A percentile compares a stretch with the other conserved stretches of the same genome.
phyloP scores from a whole-genome alignment of 2,329 filamentous ascomycete species.

The Penicillium corylophilum region DNA sequence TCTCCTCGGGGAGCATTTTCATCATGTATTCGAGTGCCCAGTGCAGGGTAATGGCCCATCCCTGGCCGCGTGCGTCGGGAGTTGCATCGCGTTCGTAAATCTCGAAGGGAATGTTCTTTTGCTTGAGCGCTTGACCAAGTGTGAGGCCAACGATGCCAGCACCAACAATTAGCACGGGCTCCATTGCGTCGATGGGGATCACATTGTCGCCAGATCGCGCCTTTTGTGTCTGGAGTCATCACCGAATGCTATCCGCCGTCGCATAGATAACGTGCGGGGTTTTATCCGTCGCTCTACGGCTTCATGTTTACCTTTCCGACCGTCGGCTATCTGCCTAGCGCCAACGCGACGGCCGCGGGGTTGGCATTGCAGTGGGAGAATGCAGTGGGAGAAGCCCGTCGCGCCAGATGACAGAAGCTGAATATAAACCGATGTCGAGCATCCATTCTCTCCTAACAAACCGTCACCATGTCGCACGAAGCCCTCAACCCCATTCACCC shows the following conservation, averaged over 20 bases:
- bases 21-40: slow-evolving; percentile 26
- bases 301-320: slow-evolving; percentile 1
- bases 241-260: slow-evolving; percentile 12
- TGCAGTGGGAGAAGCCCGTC: not conserved
- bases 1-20: slow-evolving; percentile 19
- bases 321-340: slow-evolving; percentile 12
- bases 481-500: slow-evolving; percentile 52
- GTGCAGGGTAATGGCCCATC: slow-evolving; percentile 29
- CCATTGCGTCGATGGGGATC: slow-evolving; percentile 8
- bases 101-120: slow-evolving; percentile 30
- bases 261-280: slow-evolving; percentile 29
- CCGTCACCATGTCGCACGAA: slow-evolving; percentile 34
- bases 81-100: slow-evolving; percentile 32
- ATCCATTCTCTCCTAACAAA: not conserved
- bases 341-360: slow-evolving; percentile 10
- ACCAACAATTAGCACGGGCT: slow-evolving; percentile 27
- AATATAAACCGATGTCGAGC: not conserved
- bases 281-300: slow-evolving; percentile 2
- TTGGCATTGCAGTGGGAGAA: not conserved
- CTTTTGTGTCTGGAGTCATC: slow-evolving; percentile 6
- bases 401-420: not conserved
- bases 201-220: slow-evolving; percentile 2
- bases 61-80: slow-evolving; percentile 24
- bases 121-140: slow-evolving; percentile 24
- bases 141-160: slow-evolving; percentile 28